Evolutionary conservation across 2,329 filamentous ascomycete species (phyloP).

Genomic region (Phaeosphaeria sp.): DNA sequence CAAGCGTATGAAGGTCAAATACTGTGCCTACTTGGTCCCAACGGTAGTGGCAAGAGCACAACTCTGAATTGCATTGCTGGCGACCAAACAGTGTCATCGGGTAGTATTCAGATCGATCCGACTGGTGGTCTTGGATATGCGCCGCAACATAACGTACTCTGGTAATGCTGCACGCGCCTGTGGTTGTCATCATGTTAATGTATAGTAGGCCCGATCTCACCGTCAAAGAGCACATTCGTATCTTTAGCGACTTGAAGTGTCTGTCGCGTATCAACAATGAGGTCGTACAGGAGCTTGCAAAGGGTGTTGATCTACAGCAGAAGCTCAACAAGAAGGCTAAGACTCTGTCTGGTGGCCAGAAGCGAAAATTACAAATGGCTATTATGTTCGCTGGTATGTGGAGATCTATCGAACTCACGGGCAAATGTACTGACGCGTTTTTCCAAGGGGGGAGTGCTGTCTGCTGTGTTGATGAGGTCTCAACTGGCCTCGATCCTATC

Average conservation of each 20-base stretch:
- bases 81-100: conserved; percentile 28
- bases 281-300: conserved; percentile 56
- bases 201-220: conserved; percentile 28
- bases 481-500: conserved; percentile 82
- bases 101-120: conserved; percentile 27
- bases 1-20: conserved; percentile 32
- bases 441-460: conserved; percentile 73
- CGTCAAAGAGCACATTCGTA: conserved; percentile 35
- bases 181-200: conserved; percentile 40
- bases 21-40: conserved; percentile 33
- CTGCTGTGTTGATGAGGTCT: conserved; percentile 89
- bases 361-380: conserved; percentile 85
- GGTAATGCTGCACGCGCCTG: conserved; percentile 5
- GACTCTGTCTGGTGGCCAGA: conserved; percentile 86
- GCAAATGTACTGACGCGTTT: neutral
- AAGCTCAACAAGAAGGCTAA: conserved; percentile 74
- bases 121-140: conserved; percentile 34
- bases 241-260: conserved; percentile 37
- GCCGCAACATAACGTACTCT: conserved; percentile 35
- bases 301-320: conserved; percentile 72
- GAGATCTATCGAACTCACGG: neutral
- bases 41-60: conserved; percentile 34
- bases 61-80: conserved; percentile 34
- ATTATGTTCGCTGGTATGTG: conserved; percentile 76
- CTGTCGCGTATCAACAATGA: conserved; percentile 43